Base-by-base conservation (phyloP, 1,284 basidiomycete species). In the Wallemia hederae region DNA sequence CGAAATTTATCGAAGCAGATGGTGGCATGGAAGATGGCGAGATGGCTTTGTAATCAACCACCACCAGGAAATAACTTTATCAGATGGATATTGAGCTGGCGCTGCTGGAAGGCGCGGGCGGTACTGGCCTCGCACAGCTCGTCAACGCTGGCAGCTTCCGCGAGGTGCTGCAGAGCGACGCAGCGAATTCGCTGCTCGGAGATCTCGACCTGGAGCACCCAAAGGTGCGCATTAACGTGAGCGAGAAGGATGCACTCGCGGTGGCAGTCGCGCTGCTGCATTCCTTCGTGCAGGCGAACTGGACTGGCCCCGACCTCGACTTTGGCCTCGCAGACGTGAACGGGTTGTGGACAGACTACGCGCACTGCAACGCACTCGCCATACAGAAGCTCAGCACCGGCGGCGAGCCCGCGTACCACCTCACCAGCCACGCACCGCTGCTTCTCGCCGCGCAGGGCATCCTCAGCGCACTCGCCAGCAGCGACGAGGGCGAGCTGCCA, bases 331-430 rank as follows among this genome's bases (percentile, higher is more conserved):
- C 69, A 9, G 68, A 71, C 26, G 62, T 61, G 76, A 79, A 64
- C 5, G 63, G 71, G 60, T 62, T 69, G 1, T 26, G 56, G 25
- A 66, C 76, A 28, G 73, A 75, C 17, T 75, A 80, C 55, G 76
- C 79, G 27, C 57, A 65, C 2, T 70, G 94, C 55, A 79, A 89
- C 66, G 70, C 73, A 28, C 66, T 70, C 1, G 78, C 89, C 15
- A 74, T 91, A 57, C 75, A 82, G 2, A 80, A 83, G 63, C 78
- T 99, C 56, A 81, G 89, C 0, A 80, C 80, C 63, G 80, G 80
- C 1, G 94, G 94, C 0, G 92, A 98, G 72, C 94, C 94, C 1
- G 87, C 87, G 0, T 99, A 98, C 72, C 94, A 98, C 70, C 82
- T 98, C 58, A 77, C 82, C 22, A 74, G 76, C 63, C 72, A 73